Evolutionary conservation across 176 grass and related monocot genomes (phyloP).

Genomic region (Secale cereale): DNA sequence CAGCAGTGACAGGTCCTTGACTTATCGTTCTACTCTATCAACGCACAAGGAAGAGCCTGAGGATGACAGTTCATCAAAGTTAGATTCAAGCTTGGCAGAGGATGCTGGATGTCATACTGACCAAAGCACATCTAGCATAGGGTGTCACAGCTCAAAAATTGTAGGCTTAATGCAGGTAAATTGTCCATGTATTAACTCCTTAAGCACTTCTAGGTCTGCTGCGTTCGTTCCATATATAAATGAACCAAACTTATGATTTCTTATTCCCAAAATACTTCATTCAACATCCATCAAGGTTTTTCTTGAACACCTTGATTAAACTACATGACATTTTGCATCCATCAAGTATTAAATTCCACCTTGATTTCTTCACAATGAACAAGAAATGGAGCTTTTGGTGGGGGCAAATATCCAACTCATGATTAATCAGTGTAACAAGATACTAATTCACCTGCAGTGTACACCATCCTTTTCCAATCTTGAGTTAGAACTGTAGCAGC

Average conservation of each 20-base stretch:
- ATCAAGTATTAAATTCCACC: neutral
- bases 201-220: neutral
- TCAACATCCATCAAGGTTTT: neutral
- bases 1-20: conserved; percentile 37
- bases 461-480: neutral
- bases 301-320: neutral
- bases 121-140: conserved; percentile 30
- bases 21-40: conserved; percentile 48
- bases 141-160: conserved; percentile 26
- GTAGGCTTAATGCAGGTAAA: conserved; percentile 60
- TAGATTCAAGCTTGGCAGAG: conserved; percentile 40
- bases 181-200: neutral
- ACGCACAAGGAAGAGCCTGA: conserved; percentile 92
- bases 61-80: conserved; percentile 56
- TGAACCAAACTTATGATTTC: neutral
- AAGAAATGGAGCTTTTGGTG: neutral
- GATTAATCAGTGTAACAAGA: neutral
- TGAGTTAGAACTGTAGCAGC: neutral
- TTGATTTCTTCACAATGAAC: neutral
- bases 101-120: conserved; percentile 32
- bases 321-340: neutral
- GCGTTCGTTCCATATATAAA: neutral
- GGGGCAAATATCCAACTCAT: neutral
- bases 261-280: neutral
- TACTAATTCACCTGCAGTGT: neutral